Percentiles rank a stretch among this genome's conserved stretches.
Conservation (phyloP, 2,329 filamentous ascomycete species). For the Fusarium paranaense region DNA sequence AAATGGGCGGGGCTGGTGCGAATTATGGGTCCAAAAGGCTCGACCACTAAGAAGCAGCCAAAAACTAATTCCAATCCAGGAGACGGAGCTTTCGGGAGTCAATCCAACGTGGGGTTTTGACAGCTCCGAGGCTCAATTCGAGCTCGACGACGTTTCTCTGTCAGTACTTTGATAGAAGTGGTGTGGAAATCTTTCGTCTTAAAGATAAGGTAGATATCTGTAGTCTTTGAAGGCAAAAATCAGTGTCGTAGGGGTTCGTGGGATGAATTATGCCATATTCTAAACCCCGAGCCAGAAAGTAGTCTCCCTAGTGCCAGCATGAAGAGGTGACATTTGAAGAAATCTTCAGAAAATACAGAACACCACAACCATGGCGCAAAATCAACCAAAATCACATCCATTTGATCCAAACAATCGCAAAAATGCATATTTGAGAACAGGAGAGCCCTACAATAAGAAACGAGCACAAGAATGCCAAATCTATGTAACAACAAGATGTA, state of each 20-base stretch:
- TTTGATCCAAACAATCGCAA: neutral
- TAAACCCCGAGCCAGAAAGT: neutral
- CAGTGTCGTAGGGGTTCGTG: neutral
- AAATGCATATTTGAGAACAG: neutral
- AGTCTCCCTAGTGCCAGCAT: neutral
- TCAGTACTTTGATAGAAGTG: neutral
- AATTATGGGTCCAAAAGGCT: neutral
- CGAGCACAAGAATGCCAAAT: neutral
- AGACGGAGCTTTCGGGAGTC: neutral
- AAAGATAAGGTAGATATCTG: neutral
- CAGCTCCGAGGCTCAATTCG: neutral
- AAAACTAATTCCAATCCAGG: conserved; percentile 8
- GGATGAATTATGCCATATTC: neutral
- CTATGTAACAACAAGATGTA: neutral
- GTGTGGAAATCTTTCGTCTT: neutral
- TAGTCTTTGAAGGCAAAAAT: neutral
- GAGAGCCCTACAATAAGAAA: neutral
- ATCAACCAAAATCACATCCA: neutral
- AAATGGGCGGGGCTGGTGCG: neutral
- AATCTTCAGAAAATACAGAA: neutral
- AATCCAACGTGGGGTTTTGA: conserved; percentile 1
- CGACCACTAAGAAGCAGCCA: neutral
- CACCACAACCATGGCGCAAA: neutral
- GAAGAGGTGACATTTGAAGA: neutral
- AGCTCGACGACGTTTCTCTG: neutral